Base-by-base conservation (phyloP, 2,329 filamentous ascomycete species). In the Ophiostoma novo-ulmi region DNA sequence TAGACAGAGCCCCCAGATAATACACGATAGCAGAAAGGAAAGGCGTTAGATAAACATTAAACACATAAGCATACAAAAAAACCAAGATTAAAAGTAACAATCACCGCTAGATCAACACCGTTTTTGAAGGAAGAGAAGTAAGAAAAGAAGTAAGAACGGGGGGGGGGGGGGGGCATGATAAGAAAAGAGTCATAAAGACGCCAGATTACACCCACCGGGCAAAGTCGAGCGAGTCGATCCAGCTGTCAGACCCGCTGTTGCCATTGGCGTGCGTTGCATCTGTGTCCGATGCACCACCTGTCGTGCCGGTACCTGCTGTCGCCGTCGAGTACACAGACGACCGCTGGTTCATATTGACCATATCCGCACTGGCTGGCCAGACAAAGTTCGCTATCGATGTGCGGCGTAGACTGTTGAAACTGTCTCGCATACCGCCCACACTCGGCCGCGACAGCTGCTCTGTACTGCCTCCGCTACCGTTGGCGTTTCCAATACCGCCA, bases 381-480 rank as follows among this genome's bases (percentile, higher is more conserved):
- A 89, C 86, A 76, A 89, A 89, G 1, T 87, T 90, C 5, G 87
- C 87, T 2, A 89, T 87, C 44, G 87, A 89, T n/a, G 87, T 84
- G 71, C 88, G 82, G 68, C 87, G 82, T 55, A 90, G 80, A 74
- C 84, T 88, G 75, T 80, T 87, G 71, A 89, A 83, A 75, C 87
- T 89, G 74, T 89, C 87, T 17, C 88, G 82, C 67, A 89, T 81
- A 26, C 83, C 84, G 74, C 81, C 82, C 44, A 79, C 78, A 39
- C 71, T 71, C n/a, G 66, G 44, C 3, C 69, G 69, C 41, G 71
- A 71, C 7, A 71, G 70, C 58, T 70, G 38, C 55, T 70, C 68
- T 41, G 26, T 44, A n/a, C 70, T 68, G 67, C 64, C 48, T 35
- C 66, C 69, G 52, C 55, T 69, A 22, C 73, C 70, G 35, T 58